Conservation (phyloP, 108 stramenopile genomes). For the Cyclostephanos tholiformis region DNA sequence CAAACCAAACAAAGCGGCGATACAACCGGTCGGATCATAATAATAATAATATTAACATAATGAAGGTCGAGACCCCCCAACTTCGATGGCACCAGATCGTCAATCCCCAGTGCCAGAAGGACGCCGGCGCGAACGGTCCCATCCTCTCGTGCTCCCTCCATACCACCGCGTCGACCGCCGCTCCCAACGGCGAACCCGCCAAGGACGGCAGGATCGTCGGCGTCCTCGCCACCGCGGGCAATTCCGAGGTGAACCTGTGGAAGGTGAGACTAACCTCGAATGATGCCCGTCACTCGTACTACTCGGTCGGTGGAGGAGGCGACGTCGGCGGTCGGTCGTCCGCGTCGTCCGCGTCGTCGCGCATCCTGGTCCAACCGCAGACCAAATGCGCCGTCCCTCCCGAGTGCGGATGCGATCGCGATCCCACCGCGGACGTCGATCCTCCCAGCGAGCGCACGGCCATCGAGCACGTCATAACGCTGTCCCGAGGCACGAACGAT, state of each 20-base stretch:
- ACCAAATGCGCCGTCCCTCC: constrained; percentile 8
- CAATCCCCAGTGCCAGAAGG: constrained; percentile 65
- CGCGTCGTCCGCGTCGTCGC: background rate
- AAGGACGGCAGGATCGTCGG: too few relatives aligned
- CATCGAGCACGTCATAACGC: constrained; percentile 68
- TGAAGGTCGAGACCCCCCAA: constrained; percentile 97
- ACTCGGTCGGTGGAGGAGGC: too few relatives aligned
- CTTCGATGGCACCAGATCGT: constrained; percentile 82
- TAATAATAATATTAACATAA: constrained; percentile 27
- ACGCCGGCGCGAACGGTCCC: constrained; percentile 85
- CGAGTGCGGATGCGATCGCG: constrained; percentile 11
- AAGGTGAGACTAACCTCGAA: constrained; percentile 26
- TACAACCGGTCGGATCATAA: background rate
- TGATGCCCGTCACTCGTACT: background rate
- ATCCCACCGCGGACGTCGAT: background rate
- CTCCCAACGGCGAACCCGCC: constrained; percentile 4
- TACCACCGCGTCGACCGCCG: background rate
- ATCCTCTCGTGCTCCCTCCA: constrained; percentile 66
- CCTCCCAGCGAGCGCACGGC: constrained; percentile 33
- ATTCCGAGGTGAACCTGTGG: constrained; percentile 87
- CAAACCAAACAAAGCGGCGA: background rate
- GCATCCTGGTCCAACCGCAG: constrained; percentile 28
- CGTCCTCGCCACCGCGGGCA: constrained; percentile 92
- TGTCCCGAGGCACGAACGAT: constrained; percentile 64
- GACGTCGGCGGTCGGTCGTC: background rate